These are phyloP conservation scores for Adansonia gregorii DNA, from an alignment of 441 rosid species.

Conservation along the genomic window DNA sequence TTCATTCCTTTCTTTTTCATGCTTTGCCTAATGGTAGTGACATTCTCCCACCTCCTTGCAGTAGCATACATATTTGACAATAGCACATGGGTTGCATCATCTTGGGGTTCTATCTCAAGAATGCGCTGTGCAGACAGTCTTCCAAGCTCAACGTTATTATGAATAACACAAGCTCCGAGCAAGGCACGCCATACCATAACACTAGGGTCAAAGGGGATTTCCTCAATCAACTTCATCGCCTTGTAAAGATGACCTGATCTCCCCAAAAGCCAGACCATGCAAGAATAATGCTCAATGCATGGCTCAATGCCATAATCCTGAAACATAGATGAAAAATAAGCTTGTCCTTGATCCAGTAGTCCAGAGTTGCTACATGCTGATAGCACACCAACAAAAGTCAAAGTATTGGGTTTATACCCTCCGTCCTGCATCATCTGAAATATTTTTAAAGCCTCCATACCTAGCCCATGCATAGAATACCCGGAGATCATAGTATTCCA, in stretches of 20 bases:
- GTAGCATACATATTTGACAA: slow-evolving; percentile 77
- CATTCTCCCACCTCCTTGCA: slow-evolving; percentile 69
- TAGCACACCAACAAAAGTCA: slow-evolving; percentile 65
- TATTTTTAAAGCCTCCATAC: slow-evolving; percentile 49
- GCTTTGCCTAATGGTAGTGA: slow-evolving; percentile 60
- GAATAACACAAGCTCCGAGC: slow-evolving; percentile 79
- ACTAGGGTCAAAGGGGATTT: slow-evolving; percentile 68
- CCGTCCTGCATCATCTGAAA: slow-evolving; percentile 55
- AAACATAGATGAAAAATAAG: slow-evolving; percentile 73
- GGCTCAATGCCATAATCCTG: slow-evolving; percentile 70
- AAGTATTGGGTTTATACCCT: slow-evolving; percentile 52
- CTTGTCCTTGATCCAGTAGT: slow-evolving; percentile 58
- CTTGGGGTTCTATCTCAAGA: slow-evolving; percentile 75
- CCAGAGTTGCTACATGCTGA: slow-evolving; percentile 90
- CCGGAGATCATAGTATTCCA: slow-evolving; percentile 92
- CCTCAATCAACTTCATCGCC: slow-evolving; percentile 66
- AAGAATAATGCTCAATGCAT: slow-evolving; percentile 75
- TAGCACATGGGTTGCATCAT: slow-evolving; percentile 76
- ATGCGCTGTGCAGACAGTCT: slow-evolving; percentile 57
- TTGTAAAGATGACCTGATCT: slow-evolving; percentile 71
- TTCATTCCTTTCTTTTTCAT: slow-evolving; percentile 75
- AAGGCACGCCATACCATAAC: slow-evolving; percentile 81
- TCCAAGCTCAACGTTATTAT: slow-evolving; percentile 69
- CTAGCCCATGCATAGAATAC: slow-evolving; percentile 72
- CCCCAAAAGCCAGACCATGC: slow-evolving; percentile 85